Conservation (phyloP, 2,329 filamentous ascomycete species). For the Shiraia sp. region DNA sequence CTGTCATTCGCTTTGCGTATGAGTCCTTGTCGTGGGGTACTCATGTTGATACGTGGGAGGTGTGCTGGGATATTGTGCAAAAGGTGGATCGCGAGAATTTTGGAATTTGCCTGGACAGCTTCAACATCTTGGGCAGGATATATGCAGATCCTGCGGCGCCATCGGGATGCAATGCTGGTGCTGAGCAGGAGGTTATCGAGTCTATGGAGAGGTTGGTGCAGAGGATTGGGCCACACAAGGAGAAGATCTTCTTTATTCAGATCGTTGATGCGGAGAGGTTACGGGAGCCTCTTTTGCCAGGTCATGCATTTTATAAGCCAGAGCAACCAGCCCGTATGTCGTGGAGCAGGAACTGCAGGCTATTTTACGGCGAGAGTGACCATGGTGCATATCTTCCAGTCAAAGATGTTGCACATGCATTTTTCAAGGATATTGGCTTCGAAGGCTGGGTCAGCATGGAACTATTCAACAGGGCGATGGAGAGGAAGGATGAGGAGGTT, state of each 20-base stretch:
- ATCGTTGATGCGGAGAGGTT: constrained; percentile 74
- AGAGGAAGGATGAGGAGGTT: constrained; percentile 55
- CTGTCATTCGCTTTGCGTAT: constrained; percentile 70
- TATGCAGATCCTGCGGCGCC: constrained; percentile 68
- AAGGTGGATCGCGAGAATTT: constrained; percentile 71
- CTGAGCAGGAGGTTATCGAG: constrained; percentile 57
- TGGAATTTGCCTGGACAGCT: constrained; percentile 76
- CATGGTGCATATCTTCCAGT: constrained; percentile 71
- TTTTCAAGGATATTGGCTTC: constrained; percentile 67
- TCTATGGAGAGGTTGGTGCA: constrained; percentile 61
- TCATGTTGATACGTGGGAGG: constrained; percentile 71
- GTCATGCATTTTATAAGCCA: constrained; percentile 62
- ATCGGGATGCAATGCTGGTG: constrained; percentile 56
- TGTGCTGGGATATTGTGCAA: constrained; percentile 69
- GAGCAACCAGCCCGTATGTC: constrained; percentile 70
- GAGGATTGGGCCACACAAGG: constrained; percentile 56
- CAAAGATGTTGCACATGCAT: constrained; percentile 61
- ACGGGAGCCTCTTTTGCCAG: constrained; percentile 57
- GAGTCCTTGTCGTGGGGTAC: constrained; percentile 77
- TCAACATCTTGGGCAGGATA: constrained; percentile 73
- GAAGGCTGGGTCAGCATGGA: constrained; percentile 73
- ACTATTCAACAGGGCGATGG: constrained; percentile 66
- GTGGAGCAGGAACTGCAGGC: constrained; percentile 75
- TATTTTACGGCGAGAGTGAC: constrained; percentile 68
- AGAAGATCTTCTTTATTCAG: constrained; percentile 76